Conservation (phyloP, 2,329 filamentous ascomycete genomes). For the Neonectria sp. region DNA sequence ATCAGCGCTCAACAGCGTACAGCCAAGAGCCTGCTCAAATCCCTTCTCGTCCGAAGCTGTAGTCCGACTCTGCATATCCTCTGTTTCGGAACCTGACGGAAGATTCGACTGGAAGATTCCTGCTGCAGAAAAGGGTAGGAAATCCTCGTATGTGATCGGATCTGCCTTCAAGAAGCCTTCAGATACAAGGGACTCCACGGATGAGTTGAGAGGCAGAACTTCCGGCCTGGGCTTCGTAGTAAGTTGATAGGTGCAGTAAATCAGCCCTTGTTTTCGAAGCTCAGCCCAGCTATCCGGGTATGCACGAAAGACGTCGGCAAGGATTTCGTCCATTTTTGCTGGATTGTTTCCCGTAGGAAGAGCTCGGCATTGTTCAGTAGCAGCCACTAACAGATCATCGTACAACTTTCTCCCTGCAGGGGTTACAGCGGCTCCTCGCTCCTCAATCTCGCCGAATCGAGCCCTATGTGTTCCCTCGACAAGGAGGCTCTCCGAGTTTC, state of each 20-base stretch:
- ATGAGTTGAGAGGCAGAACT: not conserved
- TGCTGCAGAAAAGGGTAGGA: constrained; percentile 66
- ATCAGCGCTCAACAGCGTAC: constrained; percentile 16
- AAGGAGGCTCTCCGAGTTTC: constrained; percentile 33
- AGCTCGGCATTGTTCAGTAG: constrained; percentile 36
- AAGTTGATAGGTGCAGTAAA: constrained; percentile 56
- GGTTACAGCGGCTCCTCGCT: constrained; percentile 66
- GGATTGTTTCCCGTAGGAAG: not conserved
- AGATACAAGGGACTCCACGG: constrained; percentile 52
- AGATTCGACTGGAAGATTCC: constrained; percentile 67
- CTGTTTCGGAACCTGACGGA: not conserved
- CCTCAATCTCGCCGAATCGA: constrained; percentile 68
- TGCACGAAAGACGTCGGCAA: constrained; percentile 50
- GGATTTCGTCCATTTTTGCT: constrained; percentile 36
- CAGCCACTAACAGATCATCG: constrained; percentile 57
- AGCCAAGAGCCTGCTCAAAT: constrained; percentile 22
- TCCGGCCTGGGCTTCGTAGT: not conserved
- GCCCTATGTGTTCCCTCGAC: constrained; percentile 61
- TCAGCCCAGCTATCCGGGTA: constrained; percentile 60
- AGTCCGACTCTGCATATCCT: not conserved
- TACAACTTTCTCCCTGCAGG: constrained; percentile 61
- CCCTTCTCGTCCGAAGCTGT: not conserved
- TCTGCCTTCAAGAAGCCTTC: constrained; percentile 52
- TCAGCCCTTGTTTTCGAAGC: constrained; percentile 54
- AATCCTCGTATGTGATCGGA: constrained; percentile 69